These are phyloP conservation scores for Dimargaris cristalligena DNA, from an alignment of 192 early-diverging fungal species.

Conservation along the genomic window DNA sequence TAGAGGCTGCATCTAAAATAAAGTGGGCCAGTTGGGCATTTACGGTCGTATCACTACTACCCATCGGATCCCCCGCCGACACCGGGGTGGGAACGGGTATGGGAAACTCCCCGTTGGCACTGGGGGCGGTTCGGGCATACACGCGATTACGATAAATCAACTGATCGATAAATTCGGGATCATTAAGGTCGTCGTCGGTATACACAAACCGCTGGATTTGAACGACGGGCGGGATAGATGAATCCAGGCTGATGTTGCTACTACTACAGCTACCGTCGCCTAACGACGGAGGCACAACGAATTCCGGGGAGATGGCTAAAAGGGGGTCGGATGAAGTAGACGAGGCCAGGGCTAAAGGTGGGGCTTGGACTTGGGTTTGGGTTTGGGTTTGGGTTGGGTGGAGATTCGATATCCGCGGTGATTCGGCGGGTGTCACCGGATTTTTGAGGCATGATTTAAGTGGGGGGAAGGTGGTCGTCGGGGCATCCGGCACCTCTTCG, in stretches of 20 bases:
- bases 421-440: neutral
- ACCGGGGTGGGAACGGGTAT: too few species aligned
- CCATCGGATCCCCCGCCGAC: too few species aligned
- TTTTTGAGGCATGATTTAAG: neutral
- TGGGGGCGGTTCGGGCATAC: too few species aligned
- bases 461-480: neutral
- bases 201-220: slow-evolving; percentile 6
- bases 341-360: neutral
- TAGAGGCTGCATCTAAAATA: too few species aligned
- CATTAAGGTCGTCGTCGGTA: slow-evolving; percentile 8
- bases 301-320: neutral
- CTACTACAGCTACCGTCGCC: neutral
- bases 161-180: slow-evolving; percentile 1
- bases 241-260: neutral
- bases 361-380: neutral
- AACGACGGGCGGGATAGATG: too few species aligned
- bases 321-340: neutral
- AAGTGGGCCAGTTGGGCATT: too few species aligned
- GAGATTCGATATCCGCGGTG: neutral
- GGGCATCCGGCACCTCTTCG: neutral
- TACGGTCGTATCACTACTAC: too few species aligned
- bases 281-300: neutral
- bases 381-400: neutral
- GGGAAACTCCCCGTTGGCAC: too few species aligned
- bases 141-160: neutral